These are phyloP conservation scores for Batkoa obscura DNA, from an alignment of 371 early-diverging fungal genomes.

Conservation along the genomic window DNA sequence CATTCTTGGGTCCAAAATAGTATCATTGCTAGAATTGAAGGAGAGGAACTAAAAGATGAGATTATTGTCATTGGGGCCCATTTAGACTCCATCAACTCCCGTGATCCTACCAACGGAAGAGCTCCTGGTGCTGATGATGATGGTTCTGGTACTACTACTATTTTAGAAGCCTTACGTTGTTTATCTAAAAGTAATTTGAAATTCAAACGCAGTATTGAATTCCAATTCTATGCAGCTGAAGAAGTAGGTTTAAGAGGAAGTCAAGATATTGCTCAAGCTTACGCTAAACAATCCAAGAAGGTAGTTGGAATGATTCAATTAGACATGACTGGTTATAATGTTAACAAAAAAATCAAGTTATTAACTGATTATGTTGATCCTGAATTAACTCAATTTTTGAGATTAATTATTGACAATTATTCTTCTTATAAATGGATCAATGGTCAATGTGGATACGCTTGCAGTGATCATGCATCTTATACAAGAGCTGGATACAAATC, in stretches of 20 bases:
- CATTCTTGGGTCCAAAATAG: conserved; percentile 45
- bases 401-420: conserved; percentile 19
- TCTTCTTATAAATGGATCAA: neutral
- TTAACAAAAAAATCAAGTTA: conserved; percentile 46
- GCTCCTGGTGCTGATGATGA: conserved; percentile 77
- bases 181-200: conserved; percentile 45
- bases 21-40: conserved; percentile 50
- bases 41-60: conserved; percentile 28
- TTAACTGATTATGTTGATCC: conserved; percentile 58
- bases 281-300: conserved; percentile 25
- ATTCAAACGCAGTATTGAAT: conserved; percentile 78
- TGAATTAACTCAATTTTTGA: conserved; percentile 40
- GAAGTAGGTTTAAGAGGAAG: conserved; percentile 79
- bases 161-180: conserved; percentile 66
- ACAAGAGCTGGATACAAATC: conserved; percentile 58
- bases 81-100: conserved; percentile 74
- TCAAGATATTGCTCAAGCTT: conserved; percentile 56
- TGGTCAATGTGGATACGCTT: conserved; percentile 45
- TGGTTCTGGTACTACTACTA: conserved; percentile 74
- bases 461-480: conserved; percentile 83
- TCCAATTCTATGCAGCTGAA: conserved; percentile 89
- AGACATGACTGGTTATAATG: conserved; percentile 68
- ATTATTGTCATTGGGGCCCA: conserved; percentile 75
- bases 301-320: conserved; percentile 59
- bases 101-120: conserved; percentile 57